phyloP scores from a whole-genome alignment of 129 eudicot genomes.

The Pseudognaphalium luteoalbum region DNA sequence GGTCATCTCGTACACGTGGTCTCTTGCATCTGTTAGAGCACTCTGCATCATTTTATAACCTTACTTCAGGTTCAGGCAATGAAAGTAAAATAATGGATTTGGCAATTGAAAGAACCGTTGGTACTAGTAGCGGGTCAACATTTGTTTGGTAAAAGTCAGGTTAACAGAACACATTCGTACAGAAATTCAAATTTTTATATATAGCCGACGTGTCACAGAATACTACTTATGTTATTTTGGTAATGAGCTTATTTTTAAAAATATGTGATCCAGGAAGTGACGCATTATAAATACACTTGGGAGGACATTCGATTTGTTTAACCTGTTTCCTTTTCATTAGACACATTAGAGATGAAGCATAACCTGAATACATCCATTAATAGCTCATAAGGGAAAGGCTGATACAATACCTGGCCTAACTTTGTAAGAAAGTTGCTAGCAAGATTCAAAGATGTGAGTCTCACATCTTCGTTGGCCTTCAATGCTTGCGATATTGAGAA shows the following conservation, averaged over 20 bases:
- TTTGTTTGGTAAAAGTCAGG: not conserved
- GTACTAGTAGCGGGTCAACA: not conserved
- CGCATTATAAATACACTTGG: not conserved
- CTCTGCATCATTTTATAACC: slow-evolving; percentile 51
- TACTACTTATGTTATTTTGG: not conserved
- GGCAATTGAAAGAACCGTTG: not conserved
- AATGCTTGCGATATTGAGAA: slow-evolving; percentile 95
- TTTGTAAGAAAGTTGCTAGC: slow-evolving; percentile 82
- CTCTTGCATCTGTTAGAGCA: slow-evolving; percentile 87
- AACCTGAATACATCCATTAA: not conserved
- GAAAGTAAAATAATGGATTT: not conserved
- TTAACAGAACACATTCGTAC: not conserved
- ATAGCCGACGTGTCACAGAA: not conserved
- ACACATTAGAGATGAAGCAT: not conserved
- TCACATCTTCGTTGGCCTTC: slow-evolving; percentile 92
- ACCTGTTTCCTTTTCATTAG: not conserved
- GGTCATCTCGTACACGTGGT: slow-evolving; percentile 89
- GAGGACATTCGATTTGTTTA: not conserved
- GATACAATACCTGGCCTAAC: slow-evolving; percentile 74
- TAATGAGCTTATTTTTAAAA: no score
- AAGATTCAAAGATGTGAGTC: slow-evolving; percentile 71
- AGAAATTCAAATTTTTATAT: not conserved
- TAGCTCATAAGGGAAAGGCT: not conserved
- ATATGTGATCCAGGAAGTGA: not conserved
- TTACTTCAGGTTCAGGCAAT: slow-evolving; percentile 11